A percentile compares a stretch with the other conserved stretches of the same genome.
Conservation (phyloP, 805 yeast species). For the Ogataea pignaliae region DNA sequence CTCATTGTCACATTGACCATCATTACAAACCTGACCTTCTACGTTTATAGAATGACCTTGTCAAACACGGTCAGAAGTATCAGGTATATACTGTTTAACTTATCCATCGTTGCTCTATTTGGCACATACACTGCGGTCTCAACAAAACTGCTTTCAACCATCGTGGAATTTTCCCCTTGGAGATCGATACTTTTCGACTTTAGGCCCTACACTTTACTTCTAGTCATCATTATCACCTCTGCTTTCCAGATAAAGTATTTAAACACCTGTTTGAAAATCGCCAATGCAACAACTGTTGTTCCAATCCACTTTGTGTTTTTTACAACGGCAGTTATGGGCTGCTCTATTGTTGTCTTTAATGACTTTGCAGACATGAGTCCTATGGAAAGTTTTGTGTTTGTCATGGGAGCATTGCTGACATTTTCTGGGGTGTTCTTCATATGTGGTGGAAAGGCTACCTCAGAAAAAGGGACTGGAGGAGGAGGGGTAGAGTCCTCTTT, state of each 20-base stretch:
- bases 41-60: conserved; percentile 3
- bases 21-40: conserved; percentile 11
- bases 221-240: conserved; percentile 34
- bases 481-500: too few species aligned
- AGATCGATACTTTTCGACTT: conserved; percentile 19
- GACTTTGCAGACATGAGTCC: conserved; percentile 32
- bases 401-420: conserved; percentile 33
- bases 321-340: conserved; percentile 38
- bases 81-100: conserved; percentile 27
- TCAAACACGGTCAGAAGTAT: conserved; percentile 5
- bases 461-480: neutral
- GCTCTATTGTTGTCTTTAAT: conserved; percentile 38
- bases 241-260: conserved; percentile 36
- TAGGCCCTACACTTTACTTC: conserved; percentile 30
- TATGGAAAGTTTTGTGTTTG: conserved; percentile 22
- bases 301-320: conserved; percentile 48
- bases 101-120: conserved; percentile 37
- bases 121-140: conserved; percentile 46
- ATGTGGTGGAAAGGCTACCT: conserved; percentile 14
- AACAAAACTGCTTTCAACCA: conserved; percentile 37
- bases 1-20: conserved; percentile 18
- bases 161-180: conserved; percentile 26
- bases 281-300: conserved; percentile 42
- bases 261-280: conserved; percentile 34
- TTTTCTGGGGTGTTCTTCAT: conserved; percentile 40